Percentiles rank a stretch among this genome's conserved stretches.
Conservation (phyloP, 768 basidiomycete species). For the Cubamyces lactineus region DNA sequence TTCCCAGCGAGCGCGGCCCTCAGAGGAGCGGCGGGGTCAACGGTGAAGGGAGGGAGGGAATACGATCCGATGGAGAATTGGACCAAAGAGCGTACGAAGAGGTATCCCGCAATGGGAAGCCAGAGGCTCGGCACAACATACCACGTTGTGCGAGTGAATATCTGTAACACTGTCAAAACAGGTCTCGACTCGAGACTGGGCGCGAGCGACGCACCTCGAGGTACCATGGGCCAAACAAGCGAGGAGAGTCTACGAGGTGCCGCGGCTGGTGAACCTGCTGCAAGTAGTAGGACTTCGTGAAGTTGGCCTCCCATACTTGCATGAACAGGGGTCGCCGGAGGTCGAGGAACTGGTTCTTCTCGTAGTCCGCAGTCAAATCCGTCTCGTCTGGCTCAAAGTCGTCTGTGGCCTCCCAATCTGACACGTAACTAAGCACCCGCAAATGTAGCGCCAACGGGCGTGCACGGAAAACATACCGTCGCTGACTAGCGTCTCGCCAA, state of each 20-base stretch:
- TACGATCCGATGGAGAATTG: constrained; percentile 67
- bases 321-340: constrained; percentile 78
- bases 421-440: constrained; percentile 5
- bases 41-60: constrained; percentile 65
- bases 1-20: constrained; percentile 39
- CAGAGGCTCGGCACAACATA: constrained; percentile 91
- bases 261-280: constrained; percentile 97
- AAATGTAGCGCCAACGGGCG: background rate
- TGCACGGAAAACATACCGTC: constrained; percentile 59
- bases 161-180: constrained; percentile 40
- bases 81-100: constrained; percentile 79
- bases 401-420: constrained; percentile 89
- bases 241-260: constrained; percentile 80
- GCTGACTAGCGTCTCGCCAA: constrained; percentile 70
- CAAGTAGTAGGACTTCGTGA: constrained; percentile 94
- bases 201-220: constrained; percentile 64
- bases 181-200: background rate
- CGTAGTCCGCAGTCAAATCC: constrained; percentile 76
- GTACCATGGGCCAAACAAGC: constrained; percentile 79
- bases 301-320: constrained; percentile 90
- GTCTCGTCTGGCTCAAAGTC: constrained; percentile 94
- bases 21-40: constrained; percentile 58
- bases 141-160: constrained; percentile 88
- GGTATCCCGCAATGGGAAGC: constrained; percentile 82
- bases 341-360: constrained; percentile 91